These are phyloP conservation scores for Claviceps cyperi DNA, from an alignment of 2,329 filamentous ascomycete genomes.

Conservation along the genomic window DNA sequence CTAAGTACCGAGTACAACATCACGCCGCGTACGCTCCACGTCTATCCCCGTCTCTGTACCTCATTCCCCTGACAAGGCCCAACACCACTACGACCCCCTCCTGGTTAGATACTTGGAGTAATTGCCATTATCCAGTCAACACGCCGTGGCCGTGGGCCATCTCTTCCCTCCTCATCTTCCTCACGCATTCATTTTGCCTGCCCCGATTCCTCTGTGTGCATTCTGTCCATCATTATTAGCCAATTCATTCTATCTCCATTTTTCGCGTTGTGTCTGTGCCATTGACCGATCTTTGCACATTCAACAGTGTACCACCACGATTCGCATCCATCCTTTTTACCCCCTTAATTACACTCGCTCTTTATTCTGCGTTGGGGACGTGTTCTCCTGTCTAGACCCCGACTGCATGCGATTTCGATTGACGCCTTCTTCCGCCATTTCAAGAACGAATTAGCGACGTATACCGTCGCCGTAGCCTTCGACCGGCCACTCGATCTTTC, in stretches of 20 bases:
- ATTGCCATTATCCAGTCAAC: too few relatives aligned
- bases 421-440: constrained; percentile 1
- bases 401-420: constrained; percentile 5
- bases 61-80: not conserved
- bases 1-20: not conserved
- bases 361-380: not conserved
- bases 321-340: not conserved
- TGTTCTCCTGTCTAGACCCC: not conserved
- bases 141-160: not conserved
- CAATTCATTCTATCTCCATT: not conserved
- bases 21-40: not conserved
- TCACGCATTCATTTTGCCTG: constrained; percentile 1
- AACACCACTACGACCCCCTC: not conserved
- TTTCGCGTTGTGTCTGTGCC: not conserved
- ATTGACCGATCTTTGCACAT: not conserved
- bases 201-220: not conserved
- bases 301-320: not conserved
- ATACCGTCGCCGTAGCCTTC: not conserved
- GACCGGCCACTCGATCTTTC: not conserved
- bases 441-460: not conserved
- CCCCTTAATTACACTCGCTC: not conserved
- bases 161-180: not conserved
- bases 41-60: not conserved
- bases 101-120: not conserved
- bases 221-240: not conserved